These are phyloP conservation scores for Zopfia rhizophila DNA, from an alignment of 2,329 filamentous ascomycete species.

Conservation along the genomic window DNA sequence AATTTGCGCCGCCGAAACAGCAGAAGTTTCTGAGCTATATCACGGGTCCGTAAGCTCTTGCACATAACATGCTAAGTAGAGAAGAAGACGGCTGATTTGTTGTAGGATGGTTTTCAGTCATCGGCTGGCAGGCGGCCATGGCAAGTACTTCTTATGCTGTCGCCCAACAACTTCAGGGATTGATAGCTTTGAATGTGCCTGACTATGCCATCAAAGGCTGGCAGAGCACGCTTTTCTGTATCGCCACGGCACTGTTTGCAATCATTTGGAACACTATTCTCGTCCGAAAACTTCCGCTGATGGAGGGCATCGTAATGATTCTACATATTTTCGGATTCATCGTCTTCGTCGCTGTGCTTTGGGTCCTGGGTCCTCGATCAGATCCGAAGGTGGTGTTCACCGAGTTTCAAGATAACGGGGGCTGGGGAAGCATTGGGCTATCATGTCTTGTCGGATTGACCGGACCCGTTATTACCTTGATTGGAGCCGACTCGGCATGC, in stretches of 20 bases:
- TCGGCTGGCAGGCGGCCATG: constrained; percentile 44
- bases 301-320: constrained; percentile 56
- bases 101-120: constrained; percentile 46
- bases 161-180: constrained; percentile 15
- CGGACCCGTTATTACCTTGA: constrained; percentile 33
- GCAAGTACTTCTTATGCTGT: constrained; percentile 22
- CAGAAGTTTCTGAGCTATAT: constrained; percentile 43
- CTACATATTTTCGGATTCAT: constrained; percentile 59
- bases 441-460: constrained; percentile 47
- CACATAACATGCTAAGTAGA: constrained; percentile 12
- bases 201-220: constrained; percentile 11
- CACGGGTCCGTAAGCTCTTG: constrained; percentile 18
- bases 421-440: constrained; percentile 52
- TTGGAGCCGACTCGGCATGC: constrained; percentile 39
- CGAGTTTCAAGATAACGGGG: constrained; percentile 54
- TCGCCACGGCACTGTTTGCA: constrained; percentile 48
- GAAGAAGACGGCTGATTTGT: too few relatives aligned
- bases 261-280: constrained; percentile 54
- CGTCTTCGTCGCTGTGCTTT: constrained; percentile 56
- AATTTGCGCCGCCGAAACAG: constrained; percentile 38
- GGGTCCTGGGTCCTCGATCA: constrained; percentile 50
- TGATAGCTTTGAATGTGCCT: constrained; percentile 8
- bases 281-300: constrained; percentile 51
- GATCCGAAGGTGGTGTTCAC: constrained; percentile 52
- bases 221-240: constrained; percentile 42